phyloP scores from a whole-genome alignment of 345 rosid species.

The Lumnitzera littorea region DNA sequence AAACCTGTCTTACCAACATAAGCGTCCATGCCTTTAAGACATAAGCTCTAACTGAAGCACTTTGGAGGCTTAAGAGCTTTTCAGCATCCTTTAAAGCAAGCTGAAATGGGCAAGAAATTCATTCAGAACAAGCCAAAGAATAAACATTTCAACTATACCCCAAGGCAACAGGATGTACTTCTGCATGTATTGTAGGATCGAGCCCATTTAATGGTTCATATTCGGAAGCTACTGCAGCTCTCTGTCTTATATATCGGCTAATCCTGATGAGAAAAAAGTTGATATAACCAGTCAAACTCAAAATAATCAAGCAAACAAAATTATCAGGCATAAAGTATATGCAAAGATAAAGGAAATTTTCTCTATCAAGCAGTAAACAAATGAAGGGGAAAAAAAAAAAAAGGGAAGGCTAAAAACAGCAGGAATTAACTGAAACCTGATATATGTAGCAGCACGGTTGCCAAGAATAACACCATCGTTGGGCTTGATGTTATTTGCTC shows the following conservation, averaged over 20 bases:
- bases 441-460: slow-evolving; percentile 74
- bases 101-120: slow-evolving; percentile 30
- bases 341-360: no score
- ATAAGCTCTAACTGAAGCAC: slow-evolving; percentile 46
- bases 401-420: neutral
- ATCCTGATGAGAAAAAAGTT: slow-evolving; percentile 38
- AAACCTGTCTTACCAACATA: slow-evolving; percentile 45
- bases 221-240: slow-evolving; percentile 73
- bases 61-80: slow-evolving; percentile 50
- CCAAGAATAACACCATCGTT: slow-evolving; percentile 68
- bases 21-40: slow-evolving; percentile 64
- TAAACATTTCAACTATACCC: slow-evolving; percentile 3
- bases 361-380: neutral
- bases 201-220: slow-evolving; percentile 65
- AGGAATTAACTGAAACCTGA: slow-evolving; percentile 40
- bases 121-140: slow-evolving; percentile 5
- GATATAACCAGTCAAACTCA: neutral
- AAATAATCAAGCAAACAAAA: no score
- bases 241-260: slow-evolving; percentile 63
- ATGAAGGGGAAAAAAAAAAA: neutral
- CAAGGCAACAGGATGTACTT: slow-evolving; percentile 41
- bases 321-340: no score
- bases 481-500: slow-evolving; percentile 68
- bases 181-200: slow-evolving; percentile 91
- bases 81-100: slow-evolving; percentile 95